phyloP scores from a whole-genome alignment of 148 eudicot species.

The Rhododendron simsii region DNA sequence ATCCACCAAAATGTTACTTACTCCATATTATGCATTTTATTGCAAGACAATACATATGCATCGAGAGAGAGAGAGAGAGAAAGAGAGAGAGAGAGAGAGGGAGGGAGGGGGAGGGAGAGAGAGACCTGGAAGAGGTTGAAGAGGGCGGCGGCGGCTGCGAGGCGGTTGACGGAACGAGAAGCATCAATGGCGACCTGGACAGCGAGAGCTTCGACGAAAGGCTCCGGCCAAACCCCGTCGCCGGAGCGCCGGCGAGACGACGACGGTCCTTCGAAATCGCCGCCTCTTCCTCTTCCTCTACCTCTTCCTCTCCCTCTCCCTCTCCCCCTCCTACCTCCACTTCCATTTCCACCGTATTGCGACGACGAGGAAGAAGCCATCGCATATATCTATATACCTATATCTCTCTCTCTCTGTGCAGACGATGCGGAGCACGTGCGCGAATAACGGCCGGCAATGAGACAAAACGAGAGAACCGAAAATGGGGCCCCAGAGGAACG shows the following conservation, averaged over 20 bases:
- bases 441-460: neutral
- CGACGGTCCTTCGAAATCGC: conserved; percentile 38
- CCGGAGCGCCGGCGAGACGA: conserved; percentile 28
- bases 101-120: neutral
- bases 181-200: conserved; percentile 58
- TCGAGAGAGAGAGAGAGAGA: too few relatives aligned
- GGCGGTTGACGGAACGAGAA: conserved; percentile 41
- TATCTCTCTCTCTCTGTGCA: neutral
- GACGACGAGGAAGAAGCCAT: conserved; percentile 4
- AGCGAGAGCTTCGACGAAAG: conserved; percentile 72
- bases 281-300: conserved; percentile 4
- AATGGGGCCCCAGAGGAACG: neutral
- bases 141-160: conserved; percentile 66
- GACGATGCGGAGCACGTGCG: neutral
- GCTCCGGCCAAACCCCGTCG: conserved; percentile 81
- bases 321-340: conserved; percentile 2
- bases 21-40: too few relatives aligned
- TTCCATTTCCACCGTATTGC: neutral
- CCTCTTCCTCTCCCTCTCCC: conserved; percentile 10
- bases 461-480: conserved; percentile 10
- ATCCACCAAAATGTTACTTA: too few relatives aligned
- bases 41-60: too few relatives aligned
- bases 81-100: neutral
- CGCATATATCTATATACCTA: neutral
- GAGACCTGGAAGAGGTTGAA: conserved; percentile 65